Evolutionary conservation across 345 rosid species (phyloP), one percentile per base, ranked within the genome.

Genomic region (Eucalyptus grandis): DNA sequence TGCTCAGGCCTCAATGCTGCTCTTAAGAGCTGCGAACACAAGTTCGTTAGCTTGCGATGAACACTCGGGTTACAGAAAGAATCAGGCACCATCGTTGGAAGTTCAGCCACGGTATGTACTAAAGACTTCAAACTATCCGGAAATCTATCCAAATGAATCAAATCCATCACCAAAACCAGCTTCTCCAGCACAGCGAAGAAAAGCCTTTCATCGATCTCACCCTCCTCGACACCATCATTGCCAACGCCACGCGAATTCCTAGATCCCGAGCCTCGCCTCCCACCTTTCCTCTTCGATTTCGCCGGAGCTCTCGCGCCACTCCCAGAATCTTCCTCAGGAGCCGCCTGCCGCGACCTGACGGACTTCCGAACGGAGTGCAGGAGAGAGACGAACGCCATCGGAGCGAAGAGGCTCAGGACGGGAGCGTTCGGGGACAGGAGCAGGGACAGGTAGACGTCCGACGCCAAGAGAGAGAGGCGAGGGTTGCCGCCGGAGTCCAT

Each of bases 81-180:
- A 83, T 95, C 97, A 86, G 90, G 60, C 24, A 93, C 94, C 88
- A 90, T 53, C 34, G 90, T 90, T 13, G 97, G 99, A 87, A 96
- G 92, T 91, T 96, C 98, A 46, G 93, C 92, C 10, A 95, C 91
- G 26, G 96, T 93, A 62, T 95, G 98, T 87, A 97, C 93, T 91
- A 97, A 87, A 86, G 96, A 95, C 92, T 95, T 96, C 90, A 96
- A 93, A 90, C 94, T 90, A 93, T 97, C 99, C 0, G 98, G 97
- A 90, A 97, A 98, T 89, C 98, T 93, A 86, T 95, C 94, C 90
- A 97, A 92, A 88, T 96, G 98, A 92, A 98, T 93, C 91, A 95
- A 93, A 88, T 92, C 92, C 91, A 95, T 89, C 49, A 94, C 98
- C 17, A 91, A 91, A 34, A 89, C 95, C 88, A 97, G 91, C 87